Evolutionary conservation across 2,329 filamentous ascomycete species (phyloP).

Genomic region (Cladobotryum mycophilum): DNA sequence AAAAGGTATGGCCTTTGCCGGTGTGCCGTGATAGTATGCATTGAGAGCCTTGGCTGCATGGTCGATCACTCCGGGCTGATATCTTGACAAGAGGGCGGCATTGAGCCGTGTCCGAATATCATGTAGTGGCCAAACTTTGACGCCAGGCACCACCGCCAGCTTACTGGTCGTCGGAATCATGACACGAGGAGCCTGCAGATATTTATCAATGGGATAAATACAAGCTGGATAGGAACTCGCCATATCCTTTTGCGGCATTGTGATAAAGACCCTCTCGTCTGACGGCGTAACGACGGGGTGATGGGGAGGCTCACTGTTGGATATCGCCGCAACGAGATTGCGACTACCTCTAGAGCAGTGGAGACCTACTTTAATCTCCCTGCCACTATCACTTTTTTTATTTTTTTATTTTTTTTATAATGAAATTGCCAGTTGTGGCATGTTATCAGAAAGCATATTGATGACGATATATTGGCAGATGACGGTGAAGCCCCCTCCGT

Average conservation of each 20-base stretch:
- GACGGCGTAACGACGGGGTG: neutral
- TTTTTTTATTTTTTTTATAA: no score
- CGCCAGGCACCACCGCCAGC: no score
- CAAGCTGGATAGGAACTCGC: neutral
- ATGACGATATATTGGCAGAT: no score
- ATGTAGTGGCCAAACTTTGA: no score
- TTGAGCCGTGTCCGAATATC: neutral
- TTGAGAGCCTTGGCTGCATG: neutral
- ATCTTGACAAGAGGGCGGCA: neutral
- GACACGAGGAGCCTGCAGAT: no score
- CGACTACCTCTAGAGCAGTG: neutral
- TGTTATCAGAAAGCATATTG: no score
- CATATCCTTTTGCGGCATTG: conserved; percentile 6
- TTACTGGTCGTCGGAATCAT: no score
- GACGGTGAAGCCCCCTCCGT: no score
- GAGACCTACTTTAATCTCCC: neutral
- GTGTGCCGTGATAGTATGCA: neutral
- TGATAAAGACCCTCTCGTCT: conserved; percentile 1
- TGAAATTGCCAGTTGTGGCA: no score
- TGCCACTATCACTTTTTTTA: no score
- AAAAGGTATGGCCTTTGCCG: neutral
- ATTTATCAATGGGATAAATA: neutral
- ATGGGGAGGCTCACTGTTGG: neutral
- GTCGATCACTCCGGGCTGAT: neutral
- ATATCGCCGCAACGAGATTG: neutral